Evolutionary conservation across 768 basidiomycete species (phyloP).

Genomic region (Mycena polygramma): DNA sequence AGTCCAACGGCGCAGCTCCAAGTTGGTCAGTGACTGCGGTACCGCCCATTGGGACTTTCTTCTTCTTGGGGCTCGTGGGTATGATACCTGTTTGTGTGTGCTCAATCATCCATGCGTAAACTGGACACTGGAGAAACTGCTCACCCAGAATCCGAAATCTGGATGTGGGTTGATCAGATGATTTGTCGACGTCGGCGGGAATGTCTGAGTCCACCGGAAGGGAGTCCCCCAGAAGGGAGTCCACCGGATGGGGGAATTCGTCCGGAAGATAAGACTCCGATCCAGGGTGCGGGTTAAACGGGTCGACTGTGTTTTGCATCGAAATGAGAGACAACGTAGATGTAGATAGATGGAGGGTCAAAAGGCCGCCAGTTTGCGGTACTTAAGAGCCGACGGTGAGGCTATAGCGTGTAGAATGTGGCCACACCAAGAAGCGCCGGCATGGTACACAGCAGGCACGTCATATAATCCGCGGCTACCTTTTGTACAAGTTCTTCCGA

Average conservation of each 20-base stretch:
- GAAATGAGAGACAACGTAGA: not conserved
- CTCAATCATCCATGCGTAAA: not conserved
- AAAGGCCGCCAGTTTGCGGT: not conserved
- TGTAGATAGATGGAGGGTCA: conserved; percentile 12
- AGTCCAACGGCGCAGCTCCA: not conserved
- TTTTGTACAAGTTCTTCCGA: not conserved
- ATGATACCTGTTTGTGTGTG: not conserved
- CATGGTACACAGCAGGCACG: conserved; percentile 18
- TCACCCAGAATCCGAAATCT: not conserved
- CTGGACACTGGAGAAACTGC: not conserved
- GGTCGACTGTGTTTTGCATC: conserved; percentile 12
- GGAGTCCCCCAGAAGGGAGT: too few relatives aligned
- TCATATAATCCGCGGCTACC: not conserved
- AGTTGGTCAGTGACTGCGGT: not conserved
- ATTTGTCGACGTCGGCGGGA: too few relatives aligned
- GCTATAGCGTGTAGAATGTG: not conserved
- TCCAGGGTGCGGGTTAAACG: conserved; percentile 19
- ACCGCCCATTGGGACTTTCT: not conserved
- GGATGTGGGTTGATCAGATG: not conserved
- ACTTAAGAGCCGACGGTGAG: conserved; percentile 12
- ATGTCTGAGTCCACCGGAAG: too few relatives aligned
- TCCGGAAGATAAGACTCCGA: conserved; percentile 18
- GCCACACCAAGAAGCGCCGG: conserved; percentile 2
- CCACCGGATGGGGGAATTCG: too few relatives aligned
- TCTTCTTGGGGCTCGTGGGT: not conserved